These are phyloP conservation scores for Psophocarpus tetragonolobus DNA, from an alignment of 306 rosid genomes.

Conservation along the genomic window DNA sequence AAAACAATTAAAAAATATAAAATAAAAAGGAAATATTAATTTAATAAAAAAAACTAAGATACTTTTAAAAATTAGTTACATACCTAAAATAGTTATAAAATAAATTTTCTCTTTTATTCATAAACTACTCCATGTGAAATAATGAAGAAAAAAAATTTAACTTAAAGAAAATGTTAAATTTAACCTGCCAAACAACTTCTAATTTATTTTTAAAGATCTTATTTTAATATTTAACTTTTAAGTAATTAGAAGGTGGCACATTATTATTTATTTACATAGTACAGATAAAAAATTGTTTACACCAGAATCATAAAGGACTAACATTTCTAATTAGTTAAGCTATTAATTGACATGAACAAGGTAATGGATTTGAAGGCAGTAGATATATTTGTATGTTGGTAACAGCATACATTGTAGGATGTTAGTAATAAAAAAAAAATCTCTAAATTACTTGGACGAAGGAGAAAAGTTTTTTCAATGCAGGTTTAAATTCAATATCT, in stretches of 20 bases:
- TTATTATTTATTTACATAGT: no score
- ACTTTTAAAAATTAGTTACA: neutral
- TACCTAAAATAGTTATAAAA: no score
- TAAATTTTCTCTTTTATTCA: neutral
- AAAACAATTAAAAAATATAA: neutral
- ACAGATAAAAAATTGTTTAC: neutral
- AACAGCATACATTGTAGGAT: conserved; percentile 10
- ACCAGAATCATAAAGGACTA: neutral
- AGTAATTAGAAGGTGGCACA: neutral
- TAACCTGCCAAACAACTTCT: neutral
- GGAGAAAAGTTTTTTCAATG: neutral
- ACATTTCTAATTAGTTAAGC: neutral
- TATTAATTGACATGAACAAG: neutral
- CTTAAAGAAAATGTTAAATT: neutral
- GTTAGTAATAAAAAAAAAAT: neutral
- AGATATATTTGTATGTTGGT: neutral
- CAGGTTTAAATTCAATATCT: neutral
- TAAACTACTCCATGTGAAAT: neutral
- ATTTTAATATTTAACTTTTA: neutral
- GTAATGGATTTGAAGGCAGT: neutral
- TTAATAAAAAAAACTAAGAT: neutral
- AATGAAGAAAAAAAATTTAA: neutral
- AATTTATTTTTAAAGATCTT: neutral
- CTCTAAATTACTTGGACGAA: neutral
- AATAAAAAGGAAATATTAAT: neutral